Conservation (phyloP, 75 land plant genomes). For the Larix kaempferi region DNA sequence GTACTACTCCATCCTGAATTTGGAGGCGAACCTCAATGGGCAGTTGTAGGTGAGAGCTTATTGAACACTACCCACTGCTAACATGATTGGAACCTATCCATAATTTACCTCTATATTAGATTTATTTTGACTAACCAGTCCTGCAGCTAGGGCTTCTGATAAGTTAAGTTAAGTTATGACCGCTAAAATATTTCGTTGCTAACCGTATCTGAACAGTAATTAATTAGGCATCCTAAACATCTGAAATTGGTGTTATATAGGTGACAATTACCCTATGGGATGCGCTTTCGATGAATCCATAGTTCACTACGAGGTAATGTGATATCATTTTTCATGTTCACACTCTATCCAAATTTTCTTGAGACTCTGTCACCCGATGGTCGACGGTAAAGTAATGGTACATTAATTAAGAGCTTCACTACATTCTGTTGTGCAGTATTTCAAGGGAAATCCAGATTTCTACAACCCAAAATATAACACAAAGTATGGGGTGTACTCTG, state of each 20-base stretch:
- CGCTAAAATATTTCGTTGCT: too few species aligned
- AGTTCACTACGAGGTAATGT: conserved; percentile 69
- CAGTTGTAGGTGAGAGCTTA: conserved; percentile 85
- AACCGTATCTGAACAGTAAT: too few species aligned
- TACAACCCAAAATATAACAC: conserved; percentile 54
- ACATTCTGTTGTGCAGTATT: conserved; percentile 22
- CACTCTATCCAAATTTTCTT: too few species aligned
- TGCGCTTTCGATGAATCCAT: conserved; percentile 78
- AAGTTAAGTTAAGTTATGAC: too few species aligned
- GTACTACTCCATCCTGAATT: conserved; percentile 76
- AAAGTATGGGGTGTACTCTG: conserved; percentile 63
- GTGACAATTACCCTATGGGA: conserved; percentile 85
- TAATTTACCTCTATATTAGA: not conserved
- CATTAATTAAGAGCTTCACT: too few species aligned
- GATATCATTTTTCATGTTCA: too few species aligned
- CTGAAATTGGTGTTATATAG: too few species aligned
- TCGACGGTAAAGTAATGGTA: too few species aligned
- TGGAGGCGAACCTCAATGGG: conserved; percentile 87
- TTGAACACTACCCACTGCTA: not conserved
- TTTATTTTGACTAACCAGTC: too few species aligned
- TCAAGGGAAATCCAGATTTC: conserved; percentile 67
- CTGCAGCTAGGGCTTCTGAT: too few species aligned
- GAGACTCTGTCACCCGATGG: too few species aligned
- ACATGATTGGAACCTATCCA: not conserved
- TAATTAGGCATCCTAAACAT: too few species aligned